Base-by-base conservation (phyloP, 1,139 yeast species). In the Candida tetrigidarum region DNA sequence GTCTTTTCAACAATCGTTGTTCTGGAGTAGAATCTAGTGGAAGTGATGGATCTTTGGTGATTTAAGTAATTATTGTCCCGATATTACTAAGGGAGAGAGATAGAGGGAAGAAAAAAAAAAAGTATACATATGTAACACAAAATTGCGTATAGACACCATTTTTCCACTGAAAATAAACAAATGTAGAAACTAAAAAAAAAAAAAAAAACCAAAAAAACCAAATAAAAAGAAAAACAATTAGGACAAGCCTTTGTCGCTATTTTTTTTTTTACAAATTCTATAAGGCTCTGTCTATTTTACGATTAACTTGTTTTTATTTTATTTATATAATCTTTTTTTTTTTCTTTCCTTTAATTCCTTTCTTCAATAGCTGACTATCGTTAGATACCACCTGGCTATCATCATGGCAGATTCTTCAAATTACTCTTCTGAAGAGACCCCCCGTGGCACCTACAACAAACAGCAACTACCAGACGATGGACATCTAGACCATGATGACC, bases 51-150 rank as follows among this genome's bases (percentile, higher is more conserved):
- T 14, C 32, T 6, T 8, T 10, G 29, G 29, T 2, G 12, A 19
- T n/a, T 10, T 12, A 32, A 18, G 15, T 32, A 32, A 32, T 32
- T 18, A 32, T 32, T 10, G 8, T 10, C 16, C 36, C 36, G 36
- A 32, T 32, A 32, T 32, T 32, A 32, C 25, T 32, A 32, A 32
- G 25, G 32, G n/a, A 28, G 32, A 28, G 36, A 19, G 18, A 32
- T 15, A 20, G 10, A 18, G n/a, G n/a, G 34, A 18, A 32, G 19
- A 18, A 32, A 32, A 32, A 11, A 8, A 12, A 12, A 28, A n/a
- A n/a, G 8, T 2, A 16, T 5, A n/a, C 9, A 18, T 25, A 5
- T 9, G 14, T 28, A 28, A 15, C 12, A 28, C 32, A 28, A 10
- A 28, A 25, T 11, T 11, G 12, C 28, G 6, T 25, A 25, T n/a